A percentile compares a stretch with the other conserved stretches of the same genome.
phyloP scores from a whole-genome alignment of 805 yeast species.

The Monosporozyma yasuniensis region DNA sequence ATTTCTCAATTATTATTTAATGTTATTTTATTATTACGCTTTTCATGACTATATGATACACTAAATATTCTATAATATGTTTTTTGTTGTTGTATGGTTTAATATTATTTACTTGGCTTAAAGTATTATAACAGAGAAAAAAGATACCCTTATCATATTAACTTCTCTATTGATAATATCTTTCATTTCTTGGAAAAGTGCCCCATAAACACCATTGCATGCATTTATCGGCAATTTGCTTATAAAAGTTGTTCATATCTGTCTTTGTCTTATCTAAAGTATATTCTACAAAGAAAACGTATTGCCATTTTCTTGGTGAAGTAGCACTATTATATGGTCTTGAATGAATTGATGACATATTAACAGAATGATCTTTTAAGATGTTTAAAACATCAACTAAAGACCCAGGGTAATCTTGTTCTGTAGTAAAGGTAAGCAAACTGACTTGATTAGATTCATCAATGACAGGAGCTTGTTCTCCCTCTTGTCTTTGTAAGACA shows the following conservation, averaged over 20 bases:
- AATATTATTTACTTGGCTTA: background rate
- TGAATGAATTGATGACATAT: conserved; percentile 64
- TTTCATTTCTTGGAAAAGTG: conserved; percentile 39
- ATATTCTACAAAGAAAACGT: conserved; percentile 70
- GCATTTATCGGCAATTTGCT: conserved; percentile 38
- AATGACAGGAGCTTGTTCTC: background rate
- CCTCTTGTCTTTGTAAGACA: conserved; percentile 41
- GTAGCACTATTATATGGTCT: conserved; percentile 47
- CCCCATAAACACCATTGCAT: conserved; percentile 53
- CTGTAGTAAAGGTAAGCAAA: conserved; percentile 56
- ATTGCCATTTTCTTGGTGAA: conserved; percentile 50
- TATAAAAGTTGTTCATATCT: conserved; percentile 30
- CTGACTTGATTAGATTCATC: conserved; percentile 31
- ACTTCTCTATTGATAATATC: conserved; percentile 23
- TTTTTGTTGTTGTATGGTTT: background rate
- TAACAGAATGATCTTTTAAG: conserved; percentile 47
- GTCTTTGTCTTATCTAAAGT: conserved; percentile 24
- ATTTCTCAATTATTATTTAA: background rate
- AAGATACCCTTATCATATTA: background rate
- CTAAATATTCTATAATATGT: background rate
- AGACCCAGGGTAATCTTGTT: conserved; percentile 64
- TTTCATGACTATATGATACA: background rate
- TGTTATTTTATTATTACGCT: background rate
- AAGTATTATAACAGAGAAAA: background rate
- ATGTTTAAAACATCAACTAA: conserved; percentile 54